Conservation (phyloP, 805 yeast species). For the Torulaspora quercuum region DNA sequence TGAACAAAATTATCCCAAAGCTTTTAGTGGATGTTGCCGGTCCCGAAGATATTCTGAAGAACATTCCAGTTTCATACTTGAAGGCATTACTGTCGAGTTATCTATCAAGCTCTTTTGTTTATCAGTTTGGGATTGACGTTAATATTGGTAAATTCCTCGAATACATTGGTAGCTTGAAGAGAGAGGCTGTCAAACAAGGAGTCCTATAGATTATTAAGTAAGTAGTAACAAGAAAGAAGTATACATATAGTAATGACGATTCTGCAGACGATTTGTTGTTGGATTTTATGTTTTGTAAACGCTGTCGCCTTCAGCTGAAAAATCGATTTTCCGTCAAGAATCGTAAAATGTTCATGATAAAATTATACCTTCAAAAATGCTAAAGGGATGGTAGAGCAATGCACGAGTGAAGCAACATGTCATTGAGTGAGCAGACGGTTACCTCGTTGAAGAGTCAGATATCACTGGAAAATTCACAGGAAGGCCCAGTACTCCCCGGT, state of each 20-base stretch:
- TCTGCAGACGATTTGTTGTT: too few species aligned
- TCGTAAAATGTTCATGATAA: too few species aligned
- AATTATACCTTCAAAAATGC: too few species aligned
- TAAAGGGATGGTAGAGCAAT: too few species aligned
- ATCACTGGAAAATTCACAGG: too few species aligned
- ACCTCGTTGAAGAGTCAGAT: constrained; percentile 9
- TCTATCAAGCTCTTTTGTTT: constrained; percentile 80
- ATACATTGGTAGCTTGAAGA: constrained; percentile 58
- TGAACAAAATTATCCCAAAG: constrained; percentile 73
- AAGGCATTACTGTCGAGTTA: constrained; percentile 85
- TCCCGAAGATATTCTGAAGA: constrained; percentile 59
- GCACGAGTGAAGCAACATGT: constrained; percentile 8
- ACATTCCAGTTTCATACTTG: constrained; percentile 85
- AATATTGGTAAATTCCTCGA: constrained; percentile 77
- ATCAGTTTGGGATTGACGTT: constrained; percentile 69
- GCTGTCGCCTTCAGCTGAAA: too few species aligned
- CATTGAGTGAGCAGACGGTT: constrained; percentile 11
- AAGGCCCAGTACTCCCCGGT: not conserved
- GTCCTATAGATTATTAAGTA: not conserved
- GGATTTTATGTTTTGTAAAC: constrained; percentile 4
- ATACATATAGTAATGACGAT: not conserved
- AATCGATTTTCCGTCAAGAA: too few species aligned
- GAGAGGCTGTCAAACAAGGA: constrained; percentile 25
- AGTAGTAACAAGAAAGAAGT: not conserved
- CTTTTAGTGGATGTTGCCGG: constrained; percentile 63